These are phyloP conservation scores for Chlorella sp. DNA, from an alignment of 139 green algal genomes.

Conservation along the genomic window DNA sequence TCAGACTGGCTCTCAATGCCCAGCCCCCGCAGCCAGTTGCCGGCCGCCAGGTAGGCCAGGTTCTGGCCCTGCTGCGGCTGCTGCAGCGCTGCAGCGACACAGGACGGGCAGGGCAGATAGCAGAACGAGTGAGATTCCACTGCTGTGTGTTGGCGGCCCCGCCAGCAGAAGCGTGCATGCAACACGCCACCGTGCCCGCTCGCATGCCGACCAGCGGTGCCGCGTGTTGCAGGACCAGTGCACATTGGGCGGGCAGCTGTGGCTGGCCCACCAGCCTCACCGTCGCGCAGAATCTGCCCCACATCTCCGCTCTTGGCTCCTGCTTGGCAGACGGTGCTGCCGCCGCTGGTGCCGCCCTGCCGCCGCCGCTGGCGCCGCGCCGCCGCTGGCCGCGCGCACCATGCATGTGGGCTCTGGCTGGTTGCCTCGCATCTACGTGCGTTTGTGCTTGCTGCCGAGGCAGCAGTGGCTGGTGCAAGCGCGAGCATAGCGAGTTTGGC, in stretches of 20 bases:
- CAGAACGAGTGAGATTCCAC: too few species aligned
- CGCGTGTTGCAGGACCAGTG: too few species aligned
- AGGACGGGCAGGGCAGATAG: background rate
- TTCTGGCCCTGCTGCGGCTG: constrained; percentile 32
- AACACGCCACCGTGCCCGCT: too few species aligned
- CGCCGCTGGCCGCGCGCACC: background rate
- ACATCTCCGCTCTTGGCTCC: background rate
- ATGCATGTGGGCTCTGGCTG: background rate
- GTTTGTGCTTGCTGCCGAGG: too few species aligned
- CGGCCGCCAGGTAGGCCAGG: constrained; percentile 46
- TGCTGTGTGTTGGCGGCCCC: too few species aligned
- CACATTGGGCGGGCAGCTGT: too few species aligned
- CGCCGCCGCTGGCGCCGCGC: background rate
- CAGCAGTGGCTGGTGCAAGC: too few species aligned
- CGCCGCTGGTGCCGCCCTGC: background rate
- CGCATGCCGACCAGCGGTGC: too few species aligned
- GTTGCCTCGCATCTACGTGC: too few species aligned
- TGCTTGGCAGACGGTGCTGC: background rate
- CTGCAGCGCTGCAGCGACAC: constrained; percentile 18
- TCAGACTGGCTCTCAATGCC: constrained; percentile 71
- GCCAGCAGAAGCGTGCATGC: background rate
- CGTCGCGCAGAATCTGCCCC: constrained; percentile 9
- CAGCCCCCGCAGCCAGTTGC: constrained; percentile 54
- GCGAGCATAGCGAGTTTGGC: too few species aligned
- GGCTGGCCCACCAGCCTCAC: background rate